Conservation (phyloP, 306 rosid genomes). For the Cicer arietinum region DNA sequence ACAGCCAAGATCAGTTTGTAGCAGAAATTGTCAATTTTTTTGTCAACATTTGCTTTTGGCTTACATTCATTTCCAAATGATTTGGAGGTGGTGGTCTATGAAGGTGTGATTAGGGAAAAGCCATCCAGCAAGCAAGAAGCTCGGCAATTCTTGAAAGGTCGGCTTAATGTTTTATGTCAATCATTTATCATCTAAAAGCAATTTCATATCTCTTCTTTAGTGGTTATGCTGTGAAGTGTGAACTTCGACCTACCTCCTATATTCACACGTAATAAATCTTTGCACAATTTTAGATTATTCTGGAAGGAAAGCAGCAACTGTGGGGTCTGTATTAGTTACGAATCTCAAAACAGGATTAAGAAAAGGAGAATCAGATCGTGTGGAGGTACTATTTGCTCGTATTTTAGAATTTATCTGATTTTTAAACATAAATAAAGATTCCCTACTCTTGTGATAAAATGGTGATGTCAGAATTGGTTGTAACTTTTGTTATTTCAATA, state of each 20-base stretch:
- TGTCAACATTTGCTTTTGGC: conserved; percentile 43
- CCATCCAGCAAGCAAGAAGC: conserved; percentile 95
- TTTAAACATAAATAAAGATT: conserved; percentile 6
- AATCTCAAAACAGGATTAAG: conserved; percentile 89
- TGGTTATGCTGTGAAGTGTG: neutral
- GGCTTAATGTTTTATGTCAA: conserved; percentile 29
- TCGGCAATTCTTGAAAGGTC: conserved; percentile 84
- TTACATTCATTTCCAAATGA: conserved; percentile 59
- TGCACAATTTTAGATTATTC: conserved; percentile 73
- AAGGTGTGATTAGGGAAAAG: conserved; percentile 89
- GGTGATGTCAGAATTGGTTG: conserved; percentile 1
- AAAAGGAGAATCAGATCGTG: conserved; percentile 90
- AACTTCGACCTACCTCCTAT: conserved; percentile 21
- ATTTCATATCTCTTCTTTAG: neutral
- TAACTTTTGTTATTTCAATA: conserved; percentile 8
- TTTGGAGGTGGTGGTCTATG: conserved; percentile 98
- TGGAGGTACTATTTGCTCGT: conserved; percentile 60
- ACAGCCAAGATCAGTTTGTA: conserved; percentile 46
- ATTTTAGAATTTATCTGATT: neutral
- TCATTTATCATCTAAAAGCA: conserved; percentile 24
- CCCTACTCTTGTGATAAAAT: conserved; percentile 6
- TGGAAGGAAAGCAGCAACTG: conserved; percentile 82
- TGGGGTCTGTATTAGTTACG: conserved; percentile 86
- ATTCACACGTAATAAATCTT: conserved; percentile 3
- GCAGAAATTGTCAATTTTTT: conserved; percentile 30